Evolutionary conservation across 305 asterid species (phyloP).

Genomic region (Nicotiana rustica): DNA sequence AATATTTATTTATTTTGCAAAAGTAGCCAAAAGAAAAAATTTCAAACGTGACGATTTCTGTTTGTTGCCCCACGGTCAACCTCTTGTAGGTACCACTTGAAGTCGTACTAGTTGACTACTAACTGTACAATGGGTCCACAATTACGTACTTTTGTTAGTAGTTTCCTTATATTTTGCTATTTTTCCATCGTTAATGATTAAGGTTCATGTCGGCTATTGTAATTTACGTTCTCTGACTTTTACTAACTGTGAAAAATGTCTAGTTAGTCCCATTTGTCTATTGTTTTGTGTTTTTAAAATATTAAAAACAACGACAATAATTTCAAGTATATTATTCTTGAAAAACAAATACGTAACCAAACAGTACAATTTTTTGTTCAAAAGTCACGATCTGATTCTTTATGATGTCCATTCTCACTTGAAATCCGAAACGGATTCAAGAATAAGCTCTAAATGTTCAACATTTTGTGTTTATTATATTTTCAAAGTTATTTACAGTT

Average conservation of each 20-base stretch:
- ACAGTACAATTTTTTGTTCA: constrained; percentile 5
- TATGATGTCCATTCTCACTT: neutral
- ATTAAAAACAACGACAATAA: neutral
- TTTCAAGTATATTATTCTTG: neutral
- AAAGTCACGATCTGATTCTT: constrained; percentile 9
- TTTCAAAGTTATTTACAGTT: too few species aligned
- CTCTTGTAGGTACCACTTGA: neutral
- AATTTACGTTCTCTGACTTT: neutral
- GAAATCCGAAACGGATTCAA: neutral
- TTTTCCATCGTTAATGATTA: neutral
- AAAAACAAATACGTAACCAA: constrained; percentile 7
- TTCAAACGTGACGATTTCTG: neutral
- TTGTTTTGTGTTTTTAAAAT: neutral
- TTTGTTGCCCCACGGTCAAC: neutral
- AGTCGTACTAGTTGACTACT: neutral
- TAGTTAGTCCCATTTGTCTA: neutral
- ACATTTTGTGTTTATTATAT: too few species aligned
- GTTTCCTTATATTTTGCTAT: neutral
- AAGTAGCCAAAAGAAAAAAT: neutral
- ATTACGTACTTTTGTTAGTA: neutral
- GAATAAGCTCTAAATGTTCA: too few species aligned
- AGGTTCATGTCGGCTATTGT: neutral
- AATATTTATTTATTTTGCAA: neutral
- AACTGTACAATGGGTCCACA: neutral
- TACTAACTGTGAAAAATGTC: neutral